A percentile compares a stretch with the other conserved stretches of the same genome.
Conservation (phyloP, 2,329 filamentous ascomycete genomes). For the Aspergillus quadricinctus region DNA sequence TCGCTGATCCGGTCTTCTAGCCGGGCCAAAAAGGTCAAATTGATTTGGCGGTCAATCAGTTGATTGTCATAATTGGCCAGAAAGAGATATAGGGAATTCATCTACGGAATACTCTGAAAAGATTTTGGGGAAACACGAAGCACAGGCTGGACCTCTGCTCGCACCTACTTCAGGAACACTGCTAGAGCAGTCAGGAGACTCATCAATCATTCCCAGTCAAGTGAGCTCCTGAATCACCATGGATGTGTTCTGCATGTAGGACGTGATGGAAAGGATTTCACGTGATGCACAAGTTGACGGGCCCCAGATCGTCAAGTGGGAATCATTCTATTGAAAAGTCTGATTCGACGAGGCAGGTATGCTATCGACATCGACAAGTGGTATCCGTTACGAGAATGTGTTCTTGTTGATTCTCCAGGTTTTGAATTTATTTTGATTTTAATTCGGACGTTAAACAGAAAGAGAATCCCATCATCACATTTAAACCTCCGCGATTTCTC, state of each 20-base stretch:
- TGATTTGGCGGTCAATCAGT: not conserved
- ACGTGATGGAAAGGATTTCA: not conserved
- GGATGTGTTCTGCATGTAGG: not conserved
- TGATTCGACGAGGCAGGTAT: constrained; percentile 11
- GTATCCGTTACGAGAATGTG: constrained; percentile 19
- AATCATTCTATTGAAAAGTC: constrained; percentile 18
- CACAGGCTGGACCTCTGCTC: not conserved
- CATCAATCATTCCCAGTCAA: not conserved
- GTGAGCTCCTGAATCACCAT: not conserved
- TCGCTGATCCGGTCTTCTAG: not conserved
- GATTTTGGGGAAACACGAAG: not conserved
- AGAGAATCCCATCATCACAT: constrained; percentile 32
- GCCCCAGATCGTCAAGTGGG: constrained; percentile 15
- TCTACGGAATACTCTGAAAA: not conserved
- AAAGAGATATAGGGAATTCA: not conserved
- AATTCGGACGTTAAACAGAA: constrained; percentile 35
- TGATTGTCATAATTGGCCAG: not conserved
- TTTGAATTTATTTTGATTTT: constrained; percentile 35
- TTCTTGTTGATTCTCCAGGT: constrained; percentile 24
- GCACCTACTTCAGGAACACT: not conserved
- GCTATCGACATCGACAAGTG: constrained; percentile 18
- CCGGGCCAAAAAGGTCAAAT: not conserved
- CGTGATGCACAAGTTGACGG: constrained; percentile 3
- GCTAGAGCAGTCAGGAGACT: not conserved
- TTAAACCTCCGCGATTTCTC: constrained; percentile 89